Base-by-base conservation (phyloP, 2,329 filamentous ascomycete species). In the Chrysosporium queenslandicum region DNA sequence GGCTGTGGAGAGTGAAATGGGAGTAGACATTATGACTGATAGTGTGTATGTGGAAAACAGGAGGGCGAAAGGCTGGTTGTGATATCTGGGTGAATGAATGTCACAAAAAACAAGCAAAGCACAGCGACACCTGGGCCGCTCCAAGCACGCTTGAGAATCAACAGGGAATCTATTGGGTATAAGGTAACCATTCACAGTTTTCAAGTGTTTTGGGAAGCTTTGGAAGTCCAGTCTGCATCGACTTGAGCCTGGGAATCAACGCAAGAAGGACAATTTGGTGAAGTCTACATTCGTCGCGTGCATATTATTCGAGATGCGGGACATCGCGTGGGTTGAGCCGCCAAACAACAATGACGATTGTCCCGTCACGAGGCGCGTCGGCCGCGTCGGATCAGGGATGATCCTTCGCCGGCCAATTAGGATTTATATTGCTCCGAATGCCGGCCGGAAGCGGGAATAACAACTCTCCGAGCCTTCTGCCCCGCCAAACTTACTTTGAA, bases 1-100 rank as follows among this genome's bases (percentile, higher is more conserved):
- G 40, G 65, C 64, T 27, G 67, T 63, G 57, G 68, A 68, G 52
- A 64, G 53, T 3, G 67, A 64, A 53, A 63, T 70, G 54, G 60
- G 43, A 49, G 39, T 20, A 32, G 47, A 30, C 54, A 56, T 51
- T 43, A 14, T 56, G 52, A 36, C 11, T 18, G 46, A 27, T 53
- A 1, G 20, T 3, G 23, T 16, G 11, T 16, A 21, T 16, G 18
- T 20, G 14, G 4, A 29, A 23, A 18, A 2, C 20, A 43, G 21
- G 40, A 43, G 40, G 14, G 20, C 2, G 6, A 6, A 29, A 27
- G 40, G 4, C 29, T 11, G 32, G 11, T 16, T 27, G 2, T 36
- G 21, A 18, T 51, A 51, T 45, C 49, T 51, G 20, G 29, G 20
- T 37, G 23, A 51, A 45, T 51, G 49, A 20, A 20, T 51, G 23